Evolutionary conservation across 2,329 filamentous ascomycete genomes (phyloP).

Genomic region (Conoideocrella luteorostrata): DNA sequence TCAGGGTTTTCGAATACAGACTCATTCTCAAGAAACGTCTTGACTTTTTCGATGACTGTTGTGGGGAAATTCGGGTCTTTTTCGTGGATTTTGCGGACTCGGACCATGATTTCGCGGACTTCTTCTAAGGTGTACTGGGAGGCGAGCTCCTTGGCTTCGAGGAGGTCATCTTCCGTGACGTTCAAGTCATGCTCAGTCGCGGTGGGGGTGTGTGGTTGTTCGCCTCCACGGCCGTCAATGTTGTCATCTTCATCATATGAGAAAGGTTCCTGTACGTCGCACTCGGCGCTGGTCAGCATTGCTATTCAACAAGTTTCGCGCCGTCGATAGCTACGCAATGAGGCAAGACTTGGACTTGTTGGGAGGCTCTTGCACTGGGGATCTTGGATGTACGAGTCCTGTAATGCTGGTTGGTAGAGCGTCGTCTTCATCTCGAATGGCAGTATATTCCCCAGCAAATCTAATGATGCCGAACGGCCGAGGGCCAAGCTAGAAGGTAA

Average conservation of each 20-base stretch:
- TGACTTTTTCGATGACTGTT: slow-evolving; percentile 32
- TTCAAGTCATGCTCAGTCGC: slow-evolving; percentile 33
- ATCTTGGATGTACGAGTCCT: too few species aligned
- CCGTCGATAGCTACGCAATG: too few species aligned
- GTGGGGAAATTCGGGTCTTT: slow-evolving; percentile 38
- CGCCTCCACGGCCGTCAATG: slow-evolving; percentile 21
- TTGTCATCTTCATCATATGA: slow-evolving; percentile 34
- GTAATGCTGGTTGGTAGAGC: too few species aligned
- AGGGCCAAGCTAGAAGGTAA: too few species aligned
- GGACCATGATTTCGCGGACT: slow-evolving; percentile 35
- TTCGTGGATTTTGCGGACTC: slow-evolving; percentile 34
- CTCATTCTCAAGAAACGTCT: slow-evolving; percentile 36
- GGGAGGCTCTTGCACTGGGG: too few species aligned
- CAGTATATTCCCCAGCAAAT: too few species aligned
- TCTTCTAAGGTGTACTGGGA: slow-evolving; percentile 36
- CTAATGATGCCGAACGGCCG: too few species aligned
- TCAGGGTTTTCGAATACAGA: slow-evolving; percentile 38
- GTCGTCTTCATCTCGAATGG: too few species aligned
- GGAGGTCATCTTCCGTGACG: slow-evolving; percentile 39
- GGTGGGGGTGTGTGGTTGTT: slow-evolving; percentile 17
- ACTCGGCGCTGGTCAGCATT: slow-evolving; percentile 2
- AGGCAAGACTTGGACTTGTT: too few species aligned
- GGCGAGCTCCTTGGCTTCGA: slow-evolving; percentile 38
- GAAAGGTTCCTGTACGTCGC: slow-evolving; percentile 24
- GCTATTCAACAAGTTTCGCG: too few species aligned